Base-by-base conservation (phyloP, 2,329 filamentous ascomycete genomes). In the Hymenotorrendiella dingleyae region DNA sequence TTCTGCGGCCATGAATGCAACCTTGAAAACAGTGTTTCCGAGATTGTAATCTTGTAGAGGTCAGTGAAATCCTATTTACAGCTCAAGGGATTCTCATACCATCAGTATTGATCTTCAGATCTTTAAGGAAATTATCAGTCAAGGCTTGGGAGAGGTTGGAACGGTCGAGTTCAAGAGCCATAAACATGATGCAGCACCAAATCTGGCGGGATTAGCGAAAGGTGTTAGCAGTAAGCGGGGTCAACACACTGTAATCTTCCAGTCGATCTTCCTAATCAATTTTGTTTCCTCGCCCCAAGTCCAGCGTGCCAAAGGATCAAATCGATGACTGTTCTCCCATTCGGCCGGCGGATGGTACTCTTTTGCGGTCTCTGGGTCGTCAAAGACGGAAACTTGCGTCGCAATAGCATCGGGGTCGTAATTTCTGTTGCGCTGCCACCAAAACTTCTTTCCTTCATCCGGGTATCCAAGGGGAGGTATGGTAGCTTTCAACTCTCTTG, bases 121-220 rank as follows among this genome's bases (percentile, higher is more conserved):
- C 81, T 48, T 61, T 64, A 4, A 84, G 62, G 62, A 84, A 72
- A 45, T 54, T 54, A 21, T 56, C 78, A 0, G 75, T 76, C 12
- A 78, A 62, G 7, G 77, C 80, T 56, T 79, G 78, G 3, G 52
- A 48, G 10, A 82, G 67, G 52, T 82, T 83, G 21, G 72, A 70
- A 17, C 79, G 67, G 58, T 82, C 77, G 20, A 82, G 64, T 49
- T 82, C 73, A 5, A 82, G 66, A 1, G 72, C 73, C 50, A 80
- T 78, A 57, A 82, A 81, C 60, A 80, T 80, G 23, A 80, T 48
- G 45, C 74, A 78, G 11, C 48, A 48, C 48, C 58, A 63, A 34
- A 52, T 28, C 48, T 53, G 5, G 36, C 14, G 12, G 27, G 41
- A 47, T 26, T 43, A 14, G 39, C 22, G 23, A 41, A 4, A 36